phyloP scores from a whole-genome alignment of 2,329 filamentous ascomycete genomes.

The Blumeria graminis region DNA sequence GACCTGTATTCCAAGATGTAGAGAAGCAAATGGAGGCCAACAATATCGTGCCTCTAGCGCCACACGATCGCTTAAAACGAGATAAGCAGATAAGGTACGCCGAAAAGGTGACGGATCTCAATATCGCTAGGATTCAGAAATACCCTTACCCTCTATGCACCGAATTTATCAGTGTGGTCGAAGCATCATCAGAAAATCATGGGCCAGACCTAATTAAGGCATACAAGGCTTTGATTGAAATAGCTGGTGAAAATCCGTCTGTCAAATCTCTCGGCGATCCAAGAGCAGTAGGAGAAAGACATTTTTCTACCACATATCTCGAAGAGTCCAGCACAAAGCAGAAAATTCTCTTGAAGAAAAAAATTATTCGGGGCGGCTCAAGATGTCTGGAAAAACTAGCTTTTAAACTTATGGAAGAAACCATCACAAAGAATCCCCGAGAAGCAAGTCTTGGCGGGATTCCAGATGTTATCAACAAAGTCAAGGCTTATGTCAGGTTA shows the following conservation, averaged over 20 bases:
- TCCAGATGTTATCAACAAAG: slow-evolving; percentile 70
- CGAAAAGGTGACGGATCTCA: slow-evolving; percentile 56
- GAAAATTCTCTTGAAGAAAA: slow-evolving; percentile 46
- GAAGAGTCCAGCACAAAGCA: slow-evolving; percentile 40
- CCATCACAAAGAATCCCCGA: slow-evolving; percentile 60
- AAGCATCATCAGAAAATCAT: slow-evolving; percentile 42
- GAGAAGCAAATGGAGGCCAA: slow-evolving; percentile 29
- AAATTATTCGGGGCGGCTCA: slow-evolving; percentile 59
- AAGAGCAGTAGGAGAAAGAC: slow-evolving; percentile 47
- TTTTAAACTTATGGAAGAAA: slow-evolving; percentile 48
- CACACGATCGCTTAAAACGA: slow-evolving; percentile 52
- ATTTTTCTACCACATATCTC: slow-evolving; percentile 54
- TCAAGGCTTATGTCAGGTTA: slow-evolving; percentile 76
- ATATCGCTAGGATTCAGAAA: slow-evolving; percentile 42
- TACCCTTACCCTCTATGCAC: slow-evolving; percentile 48
- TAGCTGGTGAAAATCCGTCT: slow-evolving; percentile 47
- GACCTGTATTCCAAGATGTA: slow-evolving; percentile 43
- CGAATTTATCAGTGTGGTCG: slow-evolving; percentile 53
- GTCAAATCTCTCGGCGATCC: slow-evolving; percentile 32
- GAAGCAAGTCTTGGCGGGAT: slow-evolving; percentile 79
- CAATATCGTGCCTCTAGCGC: slow-evolving; percentile 22
- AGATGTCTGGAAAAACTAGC: slow-evolving; percentile 62
- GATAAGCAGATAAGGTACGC: slow-evolving; percentile 70
- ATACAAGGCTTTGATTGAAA: slow-evolving; percentile 57
- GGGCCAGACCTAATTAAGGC: slow-evolving; percentile 56